Evolutionary conservation across 805 yeast species (phyloP), one percentile per base, ranked within the genome.

Genomic region (Blastobotrys robertii): DNA sequence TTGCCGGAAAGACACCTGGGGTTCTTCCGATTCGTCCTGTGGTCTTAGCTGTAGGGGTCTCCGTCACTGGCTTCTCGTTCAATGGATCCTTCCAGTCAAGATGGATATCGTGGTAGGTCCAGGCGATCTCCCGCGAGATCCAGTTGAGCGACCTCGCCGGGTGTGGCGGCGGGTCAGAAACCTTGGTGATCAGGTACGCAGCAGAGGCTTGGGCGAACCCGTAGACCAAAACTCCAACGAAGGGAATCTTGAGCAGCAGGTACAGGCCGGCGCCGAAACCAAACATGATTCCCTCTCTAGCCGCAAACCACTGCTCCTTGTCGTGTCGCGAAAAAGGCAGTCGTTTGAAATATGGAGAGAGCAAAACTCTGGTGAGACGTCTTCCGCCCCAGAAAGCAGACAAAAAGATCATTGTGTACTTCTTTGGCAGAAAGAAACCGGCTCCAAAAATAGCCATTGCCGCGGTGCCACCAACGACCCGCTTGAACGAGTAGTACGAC

Each of bases 211-310:
- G 72, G 2, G 79, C 80, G 36, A 76, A 56, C 11, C 76, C 75
- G 48, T 72, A 73, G 14, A 70, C 60, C 10, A 75, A 50, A 15
- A 73, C 63, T 0, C 79, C 72, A 3, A 71, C 51, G 50, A 66
- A 65, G 0, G 77, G 79, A 12, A 68, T 54, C 31, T 60, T 57
- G 42, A 74, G 56, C 39, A 73, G 54, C 42, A 62, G 48, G 49
- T 64, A 76, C 55, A 67, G 72, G 38, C 66, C 67, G 7, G 73
- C 53, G 2, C 80, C 76, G 49, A 76, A 76, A 4, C 81, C 81
- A 47, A 72, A 70, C 40, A 78, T 57, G 28, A 73, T 65, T 0
- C 81, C 81, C 43, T 72, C 75, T 33, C 82, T 64, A 10, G 76
- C 66, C 9, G 63, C 62, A 38, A 66, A 58, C 82, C 82, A 77